Percentiles rank a stretch among this genome's conserved stretches.
These are phyloP conservation scores for Elasticomyces elasticus DNA, from an alignment of 495 filamentous ascomycete species.

Conservation along the genomic window DNA sequence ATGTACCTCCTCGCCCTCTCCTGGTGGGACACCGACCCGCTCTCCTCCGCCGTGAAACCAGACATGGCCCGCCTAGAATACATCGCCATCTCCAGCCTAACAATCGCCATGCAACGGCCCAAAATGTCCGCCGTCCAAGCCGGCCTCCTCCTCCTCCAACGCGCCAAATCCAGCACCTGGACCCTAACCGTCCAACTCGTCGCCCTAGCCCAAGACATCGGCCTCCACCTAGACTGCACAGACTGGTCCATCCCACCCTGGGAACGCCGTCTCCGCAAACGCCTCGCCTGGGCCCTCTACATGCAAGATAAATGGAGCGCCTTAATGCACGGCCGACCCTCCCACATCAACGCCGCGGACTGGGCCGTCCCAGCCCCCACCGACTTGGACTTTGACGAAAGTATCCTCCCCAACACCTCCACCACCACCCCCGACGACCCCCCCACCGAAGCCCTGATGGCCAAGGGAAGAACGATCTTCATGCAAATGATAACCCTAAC, in stretches of 20 bases:
- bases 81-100: conserved; percentile 60
- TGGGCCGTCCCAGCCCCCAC: conserved; percentile 69
- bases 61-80: conserved; percentile 69
- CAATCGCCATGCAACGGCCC: conserved; percentile 67
- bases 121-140: conserved; percentile 93
- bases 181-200: conserved; percentile 78
- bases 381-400: conserved; percentile 57
- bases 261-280: conserved; percentile 74
- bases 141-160: conserved; percentile 77
- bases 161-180: conserved; percentile 77
- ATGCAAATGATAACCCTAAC: conserved; percentile 65
- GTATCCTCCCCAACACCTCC: conserved; percentile 38
- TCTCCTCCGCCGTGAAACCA: conserved; percentile 55
- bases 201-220: conserved; percentile 70
- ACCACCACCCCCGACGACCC: conserved; percentile 10
- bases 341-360: conserved; percentile 69
- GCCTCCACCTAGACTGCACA: conserved; percentile 79
- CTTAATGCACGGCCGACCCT: conserved; percentile 74
- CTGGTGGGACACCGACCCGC: conserved; percentile 70
- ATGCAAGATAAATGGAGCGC: conserved; percentile 93
- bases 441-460: conserved; percentile 40
- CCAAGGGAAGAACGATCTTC: conserved; percentile 60
- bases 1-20: conserved; percentile 86
- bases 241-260: conserved; percentile 78
- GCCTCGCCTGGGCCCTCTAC: conserved; percentile 82